Evolutionary conservation across 2,329 filamentous ascomycete genomes (phyloP).

Genomic region (Keithomyces neogunnii): DNA sequence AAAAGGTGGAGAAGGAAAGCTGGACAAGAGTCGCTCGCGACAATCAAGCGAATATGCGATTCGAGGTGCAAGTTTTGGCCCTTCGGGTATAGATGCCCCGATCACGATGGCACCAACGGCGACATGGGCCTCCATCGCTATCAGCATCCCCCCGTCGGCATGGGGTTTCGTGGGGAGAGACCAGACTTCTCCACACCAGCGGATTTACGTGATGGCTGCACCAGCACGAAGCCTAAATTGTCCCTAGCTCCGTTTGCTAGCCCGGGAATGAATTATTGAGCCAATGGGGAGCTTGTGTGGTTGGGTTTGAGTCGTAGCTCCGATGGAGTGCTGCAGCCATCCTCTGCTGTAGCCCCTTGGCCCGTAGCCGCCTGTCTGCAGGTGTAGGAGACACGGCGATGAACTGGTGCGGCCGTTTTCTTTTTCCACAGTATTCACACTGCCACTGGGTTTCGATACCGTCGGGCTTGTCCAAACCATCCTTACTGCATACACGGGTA

Average conservation of each 20-base stretch:
- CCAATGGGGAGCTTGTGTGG: no score
- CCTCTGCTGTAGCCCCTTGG: no score
- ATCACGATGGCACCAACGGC: conserved; percentile 15
- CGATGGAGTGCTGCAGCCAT: background rate
- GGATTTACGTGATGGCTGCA: background rate
- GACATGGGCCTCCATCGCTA: background rate
- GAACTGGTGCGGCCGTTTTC: no score
- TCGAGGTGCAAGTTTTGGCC: background rate
- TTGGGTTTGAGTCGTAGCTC: background rate
- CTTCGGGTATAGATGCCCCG: conserved; percentile 10
- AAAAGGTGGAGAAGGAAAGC: background rate
- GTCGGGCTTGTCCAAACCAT: no score
- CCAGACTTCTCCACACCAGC: background rate
- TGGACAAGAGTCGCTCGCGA: background rate
- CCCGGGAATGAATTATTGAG: background rate
- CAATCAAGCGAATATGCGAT: background rate
- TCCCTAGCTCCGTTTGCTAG: background rate
- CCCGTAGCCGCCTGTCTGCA: no score
- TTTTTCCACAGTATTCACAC: no score
- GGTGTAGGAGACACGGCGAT: no score
- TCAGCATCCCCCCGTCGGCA: background rate
- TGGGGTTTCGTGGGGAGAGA: no score
- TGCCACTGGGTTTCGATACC: no score
- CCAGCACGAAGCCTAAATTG: background rate
- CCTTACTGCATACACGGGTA: no score